These are phyloP conservation scores for Diutina rugosa DNA, from an alignment of 1,139 yeast species.

Conservation along the genomic window DNA sequence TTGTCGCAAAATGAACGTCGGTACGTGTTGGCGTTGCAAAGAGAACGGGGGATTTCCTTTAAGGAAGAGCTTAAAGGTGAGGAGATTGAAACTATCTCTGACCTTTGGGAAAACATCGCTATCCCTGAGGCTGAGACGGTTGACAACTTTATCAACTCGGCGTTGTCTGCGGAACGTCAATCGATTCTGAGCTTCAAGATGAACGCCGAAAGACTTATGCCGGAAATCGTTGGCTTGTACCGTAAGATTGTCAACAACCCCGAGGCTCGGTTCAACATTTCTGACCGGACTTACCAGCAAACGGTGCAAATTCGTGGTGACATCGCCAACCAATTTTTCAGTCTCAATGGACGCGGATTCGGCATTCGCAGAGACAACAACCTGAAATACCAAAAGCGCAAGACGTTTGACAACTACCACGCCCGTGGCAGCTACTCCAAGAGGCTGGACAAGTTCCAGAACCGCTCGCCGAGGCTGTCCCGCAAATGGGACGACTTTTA, in stretches of 20 bases:
- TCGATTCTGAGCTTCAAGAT: conserved; percentile 3
- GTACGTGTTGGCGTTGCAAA: conserved; percentile 29
- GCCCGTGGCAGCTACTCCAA: background rate
- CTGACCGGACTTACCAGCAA: background rate
- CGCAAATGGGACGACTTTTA: background rate
- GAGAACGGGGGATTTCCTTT: conserved; percentile 38
- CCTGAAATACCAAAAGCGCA: background rate
- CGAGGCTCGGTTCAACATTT: background rate
- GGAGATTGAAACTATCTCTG: conserved; percentile 4
- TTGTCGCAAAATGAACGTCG: conserved; percentile 34
- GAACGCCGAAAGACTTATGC: conserved; percentile 4
- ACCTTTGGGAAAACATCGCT: background rate
- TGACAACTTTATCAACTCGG: background rate
- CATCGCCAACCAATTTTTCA: background rate
- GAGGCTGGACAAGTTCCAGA: background rate
- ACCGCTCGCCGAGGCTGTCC: background rate
- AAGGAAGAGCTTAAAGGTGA: conserved; percentile 12
- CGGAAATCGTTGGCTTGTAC: conserved; percentile 6
- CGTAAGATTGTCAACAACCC: conserved; percentile 3
- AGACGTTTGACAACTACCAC: background rate
- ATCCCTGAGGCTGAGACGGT: background rate
- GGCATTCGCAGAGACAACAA: background rate
- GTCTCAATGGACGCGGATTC: background rate
- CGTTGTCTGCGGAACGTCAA: background rate
- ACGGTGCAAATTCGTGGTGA: background rate